Evolutionary conservation across 768 basidiomycete genomes (phyloP), one percentile per base, ranked within the genome.

Genomic region (Kwoniella sp.): DNA sequence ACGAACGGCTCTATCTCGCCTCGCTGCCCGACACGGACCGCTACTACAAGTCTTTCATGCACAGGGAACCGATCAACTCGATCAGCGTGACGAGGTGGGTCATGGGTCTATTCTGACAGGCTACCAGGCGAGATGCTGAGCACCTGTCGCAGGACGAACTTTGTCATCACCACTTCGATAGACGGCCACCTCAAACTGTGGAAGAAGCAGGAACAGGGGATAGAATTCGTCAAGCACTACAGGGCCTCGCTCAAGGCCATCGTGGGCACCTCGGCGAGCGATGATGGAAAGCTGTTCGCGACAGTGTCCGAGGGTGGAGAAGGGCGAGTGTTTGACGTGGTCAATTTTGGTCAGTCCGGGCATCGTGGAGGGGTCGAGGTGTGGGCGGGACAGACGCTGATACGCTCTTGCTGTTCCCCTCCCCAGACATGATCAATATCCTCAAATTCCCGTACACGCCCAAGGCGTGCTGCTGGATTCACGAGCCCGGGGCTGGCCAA

Each of bases 211-310:
- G 87, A 91, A 19, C 50, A 79, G 5, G 93, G 92, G 3, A 90
- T 99, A 66, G 95, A 98, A 76, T 98, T 96, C 64, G 93, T 98
- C 53, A 99, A 99, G 76, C 89, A 92, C 60, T 99, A 93, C 73
- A 85, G 95, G 39, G 90, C 95, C 1, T 92, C 95, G 64, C 78
- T 92, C 19, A 80, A 81, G 22, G 82, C 88, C 8, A 81, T 98
- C 22, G 78, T 83, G 3, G 83, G 81, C 7, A 85, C 96, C 3
- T 87, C 86, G 20, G 87, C 85, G 22, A 92, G 89, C 65, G 84
- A 85, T 37, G 92, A 99, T 69, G 95, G 95, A 0, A 85, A 88
- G 69, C 76, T 91, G 32, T 90, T 89, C 73, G 93, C 93, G 1
- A 93, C 85, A 23, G 80, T 96, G 2, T 85, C 89, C 1, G 91